These are phyloP conservation scores for Dendrocalamus sinicus DNA, from an alignment of 176 grass and related monocot genomes.

Conservation along the genomic window DNA sequence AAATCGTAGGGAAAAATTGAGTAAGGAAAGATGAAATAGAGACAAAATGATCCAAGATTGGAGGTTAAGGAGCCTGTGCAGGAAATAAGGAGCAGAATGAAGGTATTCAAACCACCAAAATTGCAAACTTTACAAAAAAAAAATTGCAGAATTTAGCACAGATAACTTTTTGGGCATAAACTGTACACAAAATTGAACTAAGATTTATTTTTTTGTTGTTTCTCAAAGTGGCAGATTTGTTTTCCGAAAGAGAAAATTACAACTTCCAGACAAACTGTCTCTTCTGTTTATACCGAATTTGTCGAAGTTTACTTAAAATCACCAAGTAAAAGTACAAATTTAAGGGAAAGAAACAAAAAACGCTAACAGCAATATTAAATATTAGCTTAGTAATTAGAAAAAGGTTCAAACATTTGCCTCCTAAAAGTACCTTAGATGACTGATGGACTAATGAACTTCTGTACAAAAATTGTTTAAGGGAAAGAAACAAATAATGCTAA, in stretches of 20 bases:
- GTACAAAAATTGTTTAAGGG: not conserved
- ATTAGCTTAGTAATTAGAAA: too few relatives aligned
- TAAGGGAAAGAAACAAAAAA: not conserved
- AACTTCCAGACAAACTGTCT: not conserved
- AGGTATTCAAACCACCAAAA: not conserved
- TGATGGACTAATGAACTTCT: too few relatives aligned
- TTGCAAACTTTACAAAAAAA: not conserved
- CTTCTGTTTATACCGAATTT: not conserved
- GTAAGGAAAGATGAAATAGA: not conserved
- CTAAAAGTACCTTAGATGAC: too few relatives aligned
- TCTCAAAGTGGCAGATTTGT: not conserved
- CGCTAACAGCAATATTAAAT: too few relatives aligned
- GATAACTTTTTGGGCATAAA: too few relatives aligned
- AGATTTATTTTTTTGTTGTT: too few relatives aligned
- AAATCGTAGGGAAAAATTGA: not conserved
- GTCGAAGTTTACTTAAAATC: not conserved
- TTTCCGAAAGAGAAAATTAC: not conserved
- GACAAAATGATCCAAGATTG: not conserved
- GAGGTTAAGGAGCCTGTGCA: not conserved
- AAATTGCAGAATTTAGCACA: not conserved
- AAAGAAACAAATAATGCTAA: not conserved
- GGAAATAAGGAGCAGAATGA: not conserved
- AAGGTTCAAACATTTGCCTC: too few relatives aligned
- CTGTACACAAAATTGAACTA: too few relatives aligned
- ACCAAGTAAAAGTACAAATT: too few relatives aligned